These are phyloP conservation scores for rapeseed (Brassica napus) DNA, from an alignment of 345 rosid genomes.

Conservation along the genomic window DNA sequence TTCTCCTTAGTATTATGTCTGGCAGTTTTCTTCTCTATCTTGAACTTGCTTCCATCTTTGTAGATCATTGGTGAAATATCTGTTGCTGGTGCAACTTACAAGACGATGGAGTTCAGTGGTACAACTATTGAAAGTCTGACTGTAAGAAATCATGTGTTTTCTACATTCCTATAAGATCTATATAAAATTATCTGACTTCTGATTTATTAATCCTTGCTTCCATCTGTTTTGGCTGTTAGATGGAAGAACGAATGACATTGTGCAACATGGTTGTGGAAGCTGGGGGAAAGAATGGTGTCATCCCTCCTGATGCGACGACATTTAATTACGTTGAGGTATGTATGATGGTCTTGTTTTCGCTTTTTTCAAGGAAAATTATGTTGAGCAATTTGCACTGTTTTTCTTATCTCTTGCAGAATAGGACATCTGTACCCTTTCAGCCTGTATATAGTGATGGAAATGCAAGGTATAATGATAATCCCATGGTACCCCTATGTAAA, in stretches of 20 bases:
- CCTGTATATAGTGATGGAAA: constrained; percentile 87
- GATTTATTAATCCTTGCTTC: neutral
- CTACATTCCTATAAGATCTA: neutral
- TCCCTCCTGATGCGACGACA: constrained; percentile 91
- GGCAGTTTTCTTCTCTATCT: constrained; percentile 1
- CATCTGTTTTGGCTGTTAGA: constrained; percentile 49
- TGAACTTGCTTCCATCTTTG: constrained; percentile 25
- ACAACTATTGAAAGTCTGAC: constrained; percentile 79
- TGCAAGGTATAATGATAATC: constrained; percentile 58
- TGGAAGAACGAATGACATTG: constrained; percentile 98
- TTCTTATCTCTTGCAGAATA: constrained; percentile 55
- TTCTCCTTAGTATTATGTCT: neutral
- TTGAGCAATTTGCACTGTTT: neutral
- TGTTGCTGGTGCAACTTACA: constrained; percentile 95
- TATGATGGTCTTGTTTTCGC: neutral
- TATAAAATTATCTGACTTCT: neutral
- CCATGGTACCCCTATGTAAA: neutral
- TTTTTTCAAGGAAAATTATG: neutral
- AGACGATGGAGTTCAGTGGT: constrained; percentile 95
- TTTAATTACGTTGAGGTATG: constrained; percentile 86
- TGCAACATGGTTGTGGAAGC: constrained; percentile 99
- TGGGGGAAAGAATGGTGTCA: constrained; percentile 95
- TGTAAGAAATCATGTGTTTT: constrained; percentile 48
- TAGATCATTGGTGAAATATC: constrained; percentile 99
- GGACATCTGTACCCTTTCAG: constrained; percentile 77